These are phyloP conservation scores for Alternaria triticimaculans DNA, from an alignment of 2,329 filamentous ascomycete species.

Conservation along the genomic window DNA sequence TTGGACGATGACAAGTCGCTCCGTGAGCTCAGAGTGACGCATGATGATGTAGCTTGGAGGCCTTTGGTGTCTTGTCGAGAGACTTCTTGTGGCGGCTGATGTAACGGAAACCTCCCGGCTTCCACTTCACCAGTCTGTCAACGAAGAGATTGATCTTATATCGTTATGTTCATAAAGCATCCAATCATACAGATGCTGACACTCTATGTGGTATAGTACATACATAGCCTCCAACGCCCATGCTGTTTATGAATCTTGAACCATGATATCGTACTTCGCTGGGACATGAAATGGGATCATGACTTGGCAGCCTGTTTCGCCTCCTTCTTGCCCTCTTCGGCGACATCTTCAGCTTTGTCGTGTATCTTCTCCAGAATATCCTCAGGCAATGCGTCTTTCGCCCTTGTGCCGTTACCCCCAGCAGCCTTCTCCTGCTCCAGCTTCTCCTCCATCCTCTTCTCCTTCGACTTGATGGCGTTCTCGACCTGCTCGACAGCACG, in stretches of 20 bases:
- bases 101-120: neutral
- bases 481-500: conserved; percentile 60
- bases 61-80: neutral
- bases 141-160: neutral
- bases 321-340: conserved; percentile 18
- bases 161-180: conserved; percentile 1
- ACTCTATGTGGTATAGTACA: conserved; percentile 10
- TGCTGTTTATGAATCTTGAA: neutral
- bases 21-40: neutral
- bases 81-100: neutral
- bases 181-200: conserved; percentile 7
- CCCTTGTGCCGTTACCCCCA: conserved; percentile 27
- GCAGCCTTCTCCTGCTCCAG: conserved; percentile 45
- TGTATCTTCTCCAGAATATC: conserved; percentile 37
- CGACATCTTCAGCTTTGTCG: conserved; percentile 32
- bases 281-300: neutral
- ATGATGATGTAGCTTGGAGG: neutral
- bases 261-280: conserved; percentile 11
- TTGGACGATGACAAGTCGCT: neutral
- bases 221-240: conserved; percentile 11
- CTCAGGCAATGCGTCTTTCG: conserved; percentile 38
- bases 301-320: conserved; percentile 11
- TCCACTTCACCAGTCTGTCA: too few species aligned
- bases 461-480: conserved; percentile 50
- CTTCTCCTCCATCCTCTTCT: conserved; percentile 47